A percentile compares a stretch with the other conserved stretches of the same genome.
Conservation (phyloP, 108 stramenopile species). For the Skeletonema menzelii region DNA sequence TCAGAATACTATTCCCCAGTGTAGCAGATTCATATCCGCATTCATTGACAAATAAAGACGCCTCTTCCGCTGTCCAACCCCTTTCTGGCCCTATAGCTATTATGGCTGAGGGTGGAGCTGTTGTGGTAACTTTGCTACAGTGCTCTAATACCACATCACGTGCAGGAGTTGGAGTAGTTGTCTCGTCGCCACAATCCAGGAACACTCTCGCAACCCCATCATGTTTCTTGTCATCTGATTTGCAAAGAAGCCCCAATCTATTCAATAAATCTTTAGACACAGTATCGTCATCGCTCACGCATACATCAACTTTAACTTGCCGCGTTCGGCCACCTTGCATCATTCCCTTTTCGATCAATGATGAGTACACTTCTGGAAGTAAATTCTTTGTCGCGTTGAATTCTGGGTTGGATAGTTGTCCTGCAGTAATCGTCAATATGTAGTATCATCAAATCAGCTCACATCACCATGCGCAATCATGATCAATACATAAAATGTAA, state of each 20-base stretch:
- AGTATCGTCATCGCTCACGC: slow-evolving; percentile 19
- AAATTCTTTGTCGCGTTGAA: slow-evolving; percentile 26
- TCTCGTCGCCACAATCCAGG: slow-evolving; percentile 57
- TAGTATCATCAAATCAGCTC: too few relatives aligned
- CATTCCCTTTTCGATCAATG: slow-evolving; percentile 50
- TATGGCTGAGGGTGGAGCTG: slow-evolving; percentile 14
- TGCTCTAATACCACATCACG: slow-evolving; percentile 33
- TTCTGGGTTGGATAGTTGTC: slow-evolving; percentile 27
- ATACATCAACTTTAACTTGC: slow-evolving; percentile 37
- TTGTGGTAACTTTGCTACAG: not conserved
- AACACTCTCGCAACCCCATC: slow-evolving; percentile 35
- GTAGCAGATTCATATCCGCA: slow-evolving; percentile 45
- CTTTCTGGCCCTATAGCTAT: slow-evolving; percentile 53
- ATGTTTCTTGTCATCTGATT: not conserved
- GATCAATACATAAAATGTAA: not conserved
- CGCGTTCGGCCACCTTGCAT: slow-evolving; percentile 51
- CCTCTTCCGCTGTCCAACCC: slow-evolving; percentile 54
- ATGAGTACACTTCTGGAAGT: slow-evolving; percentile 17
- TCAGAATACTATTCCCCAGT: slow-evolving; percentile 42
- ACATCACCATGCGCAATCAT: not conserved
- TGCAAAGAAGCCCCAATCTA: slow-evolving; percentile 21
- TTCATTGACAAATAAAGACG: slow-evolving; percentile 34
- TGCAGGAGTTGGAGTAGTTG: slow-evolving; percentile 18
- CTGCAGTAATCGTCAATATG: not conserved
- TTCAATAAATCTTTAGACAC: slow-evolving; percentile 20